Base-by-base conservation (phyloP, 352 stramenopile genomes). In the Phytophthora idaei region DNA sequence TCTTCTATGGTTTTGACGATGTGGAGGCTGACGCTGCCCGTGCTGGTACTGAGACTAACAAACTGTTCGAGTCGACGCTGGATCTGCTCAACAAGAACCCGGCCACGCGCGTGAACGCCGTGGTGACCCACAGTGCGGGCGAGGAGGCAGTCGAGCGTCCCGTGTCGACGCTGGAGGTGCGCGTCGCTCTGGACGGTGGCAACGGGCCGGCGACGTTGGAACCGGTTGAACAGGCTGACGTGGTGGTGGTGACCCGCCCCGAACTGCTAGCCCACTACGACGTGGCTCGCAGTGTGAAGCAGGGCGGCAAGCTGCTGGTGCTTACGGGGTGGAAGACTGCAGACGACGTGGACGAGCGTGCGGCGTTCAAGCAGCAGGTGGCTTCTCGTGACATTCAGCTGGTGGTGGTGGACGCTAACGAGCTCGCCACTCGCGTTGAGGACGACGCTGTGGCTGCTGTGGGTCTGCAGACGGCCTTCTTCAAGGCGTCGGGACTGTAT, bases 1-100 rank as follows among this genome's bases (percentile, higher is more conserved):
- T 98, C 50, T 92, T 98, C 67, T 97, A 83, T 74, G 89, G 90
- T 39, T 97, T 93, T 66, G 88, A 91, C 39, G 88, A 84, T 48
- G 87, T 93, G 45, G 80, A 89, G 21, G 76, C 90, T 34, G 78
- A 85, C 21, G 52, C 37, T 25, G 67, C 81, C 58, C 76, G 77
- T 45, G 31, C 57, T 34, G 72, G 74, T 34, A 68, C 61, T 0
- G 51, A 71, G 21, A 70, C 86, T 11, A 74, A 64, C 31, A 54
- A 54, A 25, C 53, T 64, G 34, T 90, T 88, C 58, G 37, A 58
- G 25, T 63, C 71, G 46, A 88, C 79, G 37, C 66, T 92, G 31
- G 55, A 75, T 44, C 51, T 89, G 48, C 65, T 92, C 10, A 78
- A 83, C 71, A 82, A 82, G 63, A 92, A 90, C 72, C 83, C 80